phyloP scores from a whole-genome alignment of 2,329 filamentous ascomycete species.

The Penicillium sp. region DNA sequence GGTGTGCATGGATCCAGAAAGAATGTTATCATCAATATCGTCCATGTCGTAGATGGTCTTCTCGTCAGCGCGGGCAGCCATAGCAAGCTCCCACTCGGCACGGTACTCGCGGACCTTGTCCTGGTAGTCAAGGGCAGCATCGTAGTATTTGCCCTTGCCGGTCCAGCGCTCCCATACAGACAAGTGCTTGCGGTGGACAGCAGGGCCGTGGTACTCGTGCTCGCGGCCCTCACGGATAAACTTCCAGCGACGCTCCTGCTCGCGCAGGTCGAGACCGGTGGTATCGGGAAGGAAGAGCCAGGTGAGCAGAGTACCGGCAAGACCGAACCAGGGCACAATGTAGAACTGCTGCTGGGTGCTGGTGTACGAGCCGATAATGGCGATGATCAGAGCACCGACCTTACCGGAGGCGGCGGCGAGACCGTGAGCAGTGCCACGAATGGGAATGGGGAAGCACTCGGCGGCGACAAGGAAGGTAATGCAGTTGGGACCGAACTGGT shows the following conservation, averaged over 20 bases:
- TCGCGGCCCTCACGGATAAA: slow-evolving; percentile 78
- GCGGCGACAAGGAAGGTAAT: slow-evolving; percentile 95
- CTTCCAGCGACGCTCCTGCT: slow-evolving; percentile 89
- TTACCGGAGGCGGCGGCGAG: slow-evolving; percentile 89
- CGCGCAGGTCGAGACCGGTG: slow-evolving; percentile 91
- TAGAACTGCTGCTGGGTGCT: slow-evolving; percentile 78
- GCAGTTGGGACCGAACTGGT: slow-evolving; percentile 94
- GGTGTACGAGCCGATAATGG: slow-evolving; percentile 70
- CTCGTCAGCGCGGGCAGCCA: slow-evolving; percentile 50
- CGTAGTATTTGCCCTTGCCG: slow-evolving; percentile 75
- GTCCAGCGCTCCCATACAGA: slow-evolving; percentile 80
- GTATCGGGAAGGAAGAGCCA: slow-evolving; percentile 87
- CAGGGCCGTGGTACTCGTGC: slow-evolving; percentile 85
- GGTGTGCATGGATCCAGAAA: slow-evolving; percentile 47
- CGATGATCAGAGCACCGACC: slow-evolving; percentile 78
- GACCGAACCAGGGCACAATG: slow-evolving; percentile 92
- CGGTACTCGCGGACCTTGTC: slow-evolving; percentile 81
- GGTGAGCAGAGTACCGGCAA: slow-evolving; percentile 79
- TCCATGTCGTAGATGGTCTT: slow-evolving; percentile 30
- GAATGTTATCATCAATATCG: slow-evolving; percentile 47
- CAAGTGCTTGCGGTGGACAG: slow-evolving; percentile 82
- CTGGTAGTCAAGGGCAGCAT: slow-evolving; percentile 77
- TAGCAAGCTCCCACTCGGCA: slow-evolving; percentile 52
- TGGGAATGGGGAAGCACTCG: slow-evolving; percentile 88
- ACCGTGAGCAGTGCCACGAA: slow-evolving; percentile 90